Conservation (phyloP, 495 filamentous ascomycete species). For the Hypoxylon rickii region DNA sequence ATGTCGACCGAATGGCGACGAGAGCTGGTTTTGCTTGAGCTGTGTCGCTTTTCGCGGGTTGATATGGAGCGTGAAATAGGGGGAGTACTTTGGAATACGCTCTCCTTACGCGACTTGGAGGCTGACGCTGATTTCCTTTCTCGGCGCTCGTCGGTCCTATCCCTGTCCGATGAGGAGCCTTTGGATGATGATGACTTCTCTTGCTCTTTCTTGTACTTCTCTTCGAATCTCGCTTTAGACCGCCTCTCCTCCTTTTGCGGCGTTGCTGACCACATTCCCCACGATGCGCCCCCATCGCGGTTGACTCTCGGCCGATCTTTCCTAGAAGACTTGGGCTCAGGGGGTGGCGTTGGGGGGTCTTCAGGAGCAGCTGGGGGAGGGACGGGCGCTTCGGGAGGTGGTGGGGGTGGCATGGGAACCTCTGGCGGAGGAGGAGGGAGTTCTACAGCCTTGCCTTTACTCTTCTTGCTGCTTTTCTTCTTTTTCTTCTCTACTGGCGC, state of each 20-base stretch:
- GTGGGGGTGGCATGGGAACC: conserved; percentile 35
- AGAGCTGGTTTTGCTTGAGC: conserved; percentile 47
- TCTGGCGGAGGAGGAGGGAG: conserved; percentile 33
- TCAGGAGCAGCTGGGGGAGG: conserved; percentile 53
- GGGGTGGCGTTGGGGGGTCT: conserved; percentile 48
- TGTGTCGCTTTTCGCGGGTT: conserved; percentile 51
- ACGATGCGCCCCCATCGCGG: conserved; percentile 45
- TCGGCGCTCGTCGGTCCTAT: conserved; percentile 42
- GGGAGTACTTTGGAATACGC: conserved; percentile 56
- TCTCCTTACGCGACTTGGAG: conserved; percentile 44
- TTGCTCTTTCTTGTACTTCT: conserved; percentile 40
- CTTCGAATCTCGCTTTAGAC: conserved; percentile 37
- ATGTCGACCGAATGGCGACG: conserved; percentile 55
- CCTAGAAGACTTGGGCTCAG: conserved; percentile 44
- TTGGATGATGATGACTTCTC: conserved; percentile 50
- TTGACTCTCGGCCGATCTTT: conserved; percentile 54
- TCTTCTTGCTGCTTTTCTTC: conserved; percentile 46
- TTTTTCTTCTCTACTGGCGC: conserved; percentile 47
- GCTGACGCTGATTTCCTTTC: conserved; percentile 36
- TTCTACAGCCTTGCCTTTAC: conserved; percentile 40
- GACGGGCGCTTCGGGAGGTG: conserved; percentile 41
- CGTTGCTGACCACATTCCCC: conserved; percentile 51
- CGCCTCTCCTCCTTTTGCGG: conserved; percentile 39
- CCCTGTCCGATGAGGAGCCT: conserved; percentile 49
- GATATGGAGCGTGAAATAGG: conserved; percentile 58